Percentiles rank a stretch among this genome's conserved stretches.
Conservation (phyloP, 2,329 filamentous ascomycete genomes). For the Clonostachys rhizophaga region DNA sequence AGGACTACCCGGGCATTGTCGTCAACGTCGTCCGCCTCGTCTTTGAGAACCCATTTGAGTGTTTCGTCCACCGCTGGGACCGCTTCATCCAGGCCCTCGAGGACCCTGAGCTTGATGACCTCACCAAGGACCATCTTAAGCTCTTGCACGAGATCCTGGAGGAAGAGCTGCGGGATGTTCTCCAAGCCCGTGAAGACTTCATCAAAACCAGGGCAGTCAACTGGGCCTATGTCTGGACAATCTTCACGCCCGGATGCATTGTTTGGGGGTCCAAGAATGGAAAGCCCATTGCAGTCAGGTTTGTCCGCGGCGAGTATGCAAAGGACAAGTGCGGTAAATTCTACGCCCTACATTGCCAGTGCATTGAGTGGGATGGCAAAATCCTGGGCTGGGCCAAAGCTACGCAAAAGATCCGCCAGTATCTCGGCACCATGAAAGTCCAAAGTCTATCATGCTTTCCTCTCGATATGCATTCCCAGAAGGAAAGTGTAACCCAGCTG, state of each 20-base stretch:
- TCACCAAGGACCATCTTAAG: slow-evolving; percentile 37
- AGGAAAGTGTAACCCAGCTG: slow-evolving; percentile 20
- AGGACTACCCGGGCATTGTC: slow-evolving; percentile 55
- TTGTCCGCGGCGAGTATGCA: slow-evolving; percentile 28
- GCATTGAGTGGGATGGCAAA: slow-evolving; percentile 43
- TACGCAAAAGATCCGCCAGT: slow-evolving; percentile 29
- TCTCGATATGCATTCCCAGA: slow-evolving; percentile 32
- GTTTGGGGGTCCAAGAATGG: slow-evolving; percentile 32
- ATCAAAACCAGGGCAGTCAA: slow-evolving; percentile 47
- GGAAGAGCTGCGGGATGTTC: slow-evolving; percentile 43
- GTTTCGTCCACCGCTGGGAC: slow-evolving; percentile 63
- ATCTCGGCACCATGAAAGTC: slow-evolving; percentile 39
- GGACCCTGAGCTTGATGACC: slow-evolving; percentile 29
- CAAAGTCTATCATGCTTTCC: slow-evolving; percentile 36
- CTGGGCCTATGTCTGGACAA: slow-evolving; percentile 46
- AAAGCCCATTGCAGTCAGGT: slow-evolving; percentile 30
- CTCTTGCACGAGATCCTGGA: slow-evolving; percentile 41
- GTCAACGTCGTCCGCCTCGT: slow-evolving; percentile 54
- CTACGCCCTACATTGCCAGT: slow-evolving; percentile 30
- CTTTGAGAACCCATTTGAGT: slow-evolving; percentile 56
- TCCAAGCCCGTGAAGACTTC: slow-evolving; percentile 45
- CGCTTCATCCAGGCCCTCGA: slow-evolving; percentile 34
- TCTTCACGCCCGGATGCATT: slow-evolving; percentile 41
- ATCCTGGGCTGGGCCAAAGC: slow-evolving; percentile 33
- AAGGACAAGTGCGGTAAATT: slow-evolving; percentile 29